Conservation (phyloP, 441 rosid species). For the Croton laevigatus region DNA sequence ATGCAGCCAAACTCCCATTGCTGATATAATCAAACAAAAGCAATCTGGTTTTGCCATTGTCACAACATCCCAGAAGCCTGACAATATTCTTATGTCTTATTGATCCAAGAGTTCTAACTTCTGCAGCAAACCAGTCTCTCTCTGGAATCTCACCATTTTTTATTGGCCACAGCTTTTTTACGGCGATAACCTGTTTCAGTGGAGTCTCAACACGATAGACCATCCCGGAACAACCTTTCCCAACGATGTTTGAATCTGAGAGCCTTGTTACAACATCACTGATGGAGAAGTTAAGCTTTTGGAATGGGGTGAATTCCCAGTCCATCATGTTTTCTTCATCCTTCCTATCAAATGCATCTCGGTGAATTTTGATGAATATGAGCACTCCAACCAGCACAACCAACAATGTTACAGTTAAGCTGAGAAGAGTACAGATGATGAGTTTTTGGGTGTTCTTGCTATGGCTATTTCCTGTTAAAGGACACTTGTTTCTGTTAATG, state of each 20-base stretch:
- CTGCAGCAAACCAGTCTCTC: slow-evolving; percentile 64
- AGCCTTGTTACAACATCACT: slow-evolving; percentile 46
- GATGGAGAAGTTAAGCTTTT: slow-evolving; percentile 48
- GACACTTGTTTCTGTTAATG: slow-evolving; percentile 37
- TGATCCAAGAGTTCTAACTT: slow-evolving; percentile 65
- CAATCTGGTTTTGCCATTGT: slow-evolving; percentile 54
- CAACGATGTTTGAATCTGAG: slow-evolving; percentile 52
- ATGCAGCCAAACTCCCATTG: slow-evolving; percentile 57
- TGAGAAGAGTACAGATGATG: slow-evolving; percentile 39
- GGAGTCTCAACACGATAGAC: slow-evolving; percentile 66
- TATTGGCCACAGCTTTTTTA: slow-evolving; percentile 69
- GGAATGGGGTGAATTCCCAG: slow-evolving; percentile 54
- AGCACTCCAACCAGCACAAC: slow-evolving; percentile 34
- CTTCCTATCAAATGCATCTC: slow-evolving; percentile 23
- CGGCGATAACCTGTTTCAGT: slow-evolving; percentile 54
- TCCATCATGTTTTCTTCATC: slow-evolving; percentile 38
- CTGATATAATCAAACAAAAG: slow-evolving; percentile 67
- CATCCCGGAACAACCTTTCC: slow-evolving; percentile 67
- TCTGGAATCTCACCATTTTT: slow-evolving; percentile 47
- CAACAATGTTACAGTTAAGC: slow-evolving; percentile 33
- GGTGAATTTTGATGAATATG: slow-evolving; percentile 34
- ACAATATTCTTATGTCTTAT: slow-evolving; percentile 68
- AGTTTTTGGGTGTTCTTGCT: slow-evolving; percentile 34
- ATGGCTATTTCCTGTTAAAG: slow-evolving; percentile 19
- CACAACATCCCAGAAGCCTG: slow-evolving; percentile 65